phyloP scores from a whole-genome alignment of 176 grass and related monocot genomes.

The Carex myosuroides region DNA sequence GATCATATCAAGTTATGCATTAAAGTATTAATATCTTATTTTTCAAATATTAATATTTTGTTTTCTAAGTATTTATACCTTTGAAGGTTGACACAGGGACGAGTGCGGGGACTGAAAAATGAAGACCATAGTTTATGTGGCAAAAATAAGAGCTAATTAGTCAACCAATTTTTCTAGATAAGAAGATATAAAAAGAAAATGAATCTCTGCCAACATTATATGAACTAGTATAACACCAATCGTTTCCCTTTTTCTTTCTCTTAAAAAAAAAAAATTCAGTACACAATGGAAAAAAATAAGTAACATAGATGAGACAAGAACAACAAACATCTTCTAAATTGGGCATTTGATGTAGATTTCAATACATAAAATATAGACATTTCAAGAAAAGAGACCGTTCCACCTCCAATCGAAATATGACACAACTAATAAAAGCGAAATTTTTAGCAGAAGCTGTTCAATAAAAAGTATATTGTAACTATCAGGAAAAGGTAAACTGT shows the following conservation, averaged over 20 bases:
- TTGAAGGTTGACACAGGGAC: too few relatives aligned
- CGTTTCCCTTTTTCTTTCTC: background rate
- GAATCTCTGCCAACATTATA: background rate
- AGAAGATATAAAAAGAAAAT: background rate
- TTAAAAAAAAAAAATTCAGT: background rate
- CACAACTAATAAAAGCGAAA: slow-evolving; percentile 2
- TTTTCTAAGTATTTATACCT: too few relatives aligned
- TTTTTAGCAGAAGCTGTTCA: background rate
- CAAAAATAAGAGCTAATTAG: background rate
- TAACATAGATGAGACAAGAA: background rate
- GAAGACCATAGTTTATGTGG: background rate
- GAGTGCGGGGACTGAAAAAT: too few relatives aligned
- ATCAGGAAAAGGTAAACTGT: too few relatives aligned
- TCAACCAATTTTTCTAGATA: background rate
- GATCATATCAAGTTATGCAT: too few relatives aligned
- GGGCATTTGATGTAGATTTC: background rate
- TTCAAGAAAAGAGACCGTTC: background rate
- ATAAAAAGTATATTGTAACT: background rate
- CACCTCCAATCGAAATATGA: background rate
- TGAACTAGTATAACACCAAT: background rate
- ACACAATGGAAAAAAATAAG: background rate
- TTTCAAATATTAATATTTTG: too few relatives aligned
- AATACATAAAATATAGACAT: background rate
- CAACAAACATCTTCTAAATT: background rate
- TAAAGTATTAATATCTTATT: too few relatives aligned